phyloP scores from a whole-genome alignment of 768 basidiomycete species.

The Myochromella boudieri region DNA sequence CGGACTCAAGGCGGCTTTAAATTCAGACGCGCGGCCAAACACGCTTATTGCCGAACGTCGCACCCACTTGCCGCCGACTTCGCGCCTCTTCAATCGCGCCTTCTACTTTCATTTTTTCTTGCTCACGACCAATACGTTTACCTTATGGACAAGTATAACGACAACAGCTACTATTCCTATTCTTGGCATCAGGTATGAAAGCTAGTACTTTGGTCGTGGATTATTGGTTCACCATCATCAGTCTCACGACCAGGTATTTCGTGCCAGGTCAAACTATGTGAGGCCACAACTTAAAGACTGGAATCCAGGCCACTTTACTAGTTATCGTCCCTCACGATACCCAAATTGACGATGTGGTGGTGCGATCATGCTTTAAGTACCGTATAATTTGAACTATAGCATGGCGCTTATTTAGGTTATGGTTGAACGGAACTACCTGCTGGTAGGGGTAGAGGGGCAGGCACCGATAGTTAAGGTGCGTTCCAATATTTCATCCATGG shows the following conservation, averaged over 20 bases:
- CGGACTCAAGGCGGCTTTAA: background rate
- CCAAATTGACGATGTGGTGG: constrained; percentile 69
- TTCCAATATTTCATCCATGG: background rate
- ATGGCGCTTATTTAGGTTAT: constrained; percentile 48
- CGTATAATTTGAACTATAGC: background rate
- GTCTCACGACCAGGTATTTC: constrained; percentile 84
- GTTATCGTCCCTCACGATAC: constrained; percentile 73
- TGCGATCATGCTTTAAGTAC: constrained; percentile 20
- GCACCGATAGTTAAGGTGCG: constrained; percentile 72
- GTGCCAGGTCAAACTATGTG: constrained; percentile 13
- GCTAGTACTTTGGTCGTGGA: constrained; percentile 17
- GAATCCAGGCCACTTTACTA: constrained; percentile 68
- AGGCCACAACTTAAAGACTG: constrained; percentile 8
- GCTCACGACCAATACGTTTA: constrained; percentile 2
- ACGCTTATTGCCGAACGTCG: constrained; percentile 13
- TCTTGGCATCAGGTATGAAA: constrained; percentile 83
- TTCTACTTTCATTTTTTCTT: constrained; percentile 1
- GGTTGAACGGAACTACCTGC: constrained; percentile 68
- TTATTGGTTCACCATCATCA: constrained; percentile 28
- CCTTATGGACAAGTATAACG: constrained; percentile 39
- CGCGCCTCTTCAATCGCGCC: constrained; percentile 6
- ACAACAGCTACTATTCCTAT: constrained; percentile 49
- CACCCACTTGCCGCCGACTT: background rate
- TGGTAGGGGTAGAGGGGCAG: constrained; percentile 73
- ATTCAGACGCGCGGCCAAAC: too few relatives aligned